phyloP scores from a whole-genome alignment of 1,139 yeast genomes.

The Pichia sp. region DNA sequence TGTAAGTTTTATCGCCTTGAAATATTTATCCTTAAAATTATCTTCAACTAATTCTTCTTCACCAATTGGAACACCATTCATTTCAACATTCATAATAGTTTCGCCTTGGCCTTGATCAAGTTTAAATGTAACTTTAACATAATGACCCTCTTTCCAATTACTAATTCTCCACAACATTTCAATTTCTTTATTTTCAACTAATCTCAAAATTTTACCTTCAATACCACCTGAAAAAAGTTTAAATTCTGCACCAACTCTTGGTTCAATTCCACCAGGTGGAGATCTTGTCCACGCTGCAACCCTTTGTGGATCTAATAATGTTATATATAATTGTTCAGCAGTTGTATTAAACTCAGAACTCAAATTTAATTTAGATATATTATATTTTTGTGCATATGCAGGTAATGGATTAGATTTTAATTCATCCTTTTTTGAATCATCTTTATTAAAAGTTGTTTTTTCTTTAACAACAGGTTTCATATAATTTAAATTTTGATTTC shows the following conservation, averaged over 20 bases:
- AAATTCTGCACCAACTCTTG: slow-evolving; percentile 57
- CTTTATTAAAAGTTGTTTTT: slow-evolving; percentile 25
- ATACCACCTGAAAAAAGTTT: slow-evolving; percentile 86
- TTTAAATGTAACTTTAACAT: slow-evolving; percentile 57
- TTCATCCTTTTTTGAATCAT: slow-evolving; percentile 1
- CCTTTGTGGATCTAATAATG: slow-evolving; percentile 68
- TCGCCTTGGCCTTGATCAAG: slow-evolving; percentile 76
- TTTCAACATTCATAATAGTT: slow-evolving; percentile 70
- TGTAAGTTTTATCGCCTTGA: slow-evolving; percentile 78
- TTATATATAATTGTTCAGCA: slow-evolving; percentile 74
- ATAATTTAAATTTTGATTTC: slow-evolving; percentile 42
- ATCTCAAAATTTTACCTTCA: slow-evolving; percentile 56
- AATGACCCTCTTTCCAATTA: slow-evolving; percentile 84
- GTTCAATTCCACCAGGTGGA: slow-evolving; percentile 53
- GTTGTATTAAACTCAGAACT: slow-evolving; percentile 81
- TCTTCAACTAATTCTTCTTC: slow-evolving; percentile 84
- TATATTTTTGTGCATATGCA: slow-evolving; percentile 46
- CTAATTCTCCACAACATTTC: slow-evolving; percentile 79
- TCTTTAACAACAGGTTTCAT: slow-evolving; percentile 27
- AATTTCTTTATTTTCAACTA: slow-evolving; percentile 54
- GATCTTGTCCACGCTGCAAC: slow-evolving; percentile 89
- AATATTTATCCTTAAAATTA: slow-evolving; percentile 85
- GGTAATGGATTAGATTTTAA: slow-evolving; percentile 11
- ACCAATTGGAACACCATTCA: slow-evolving; percentile 94
- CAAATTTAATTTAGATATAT: slow-evolving; percentile 72